phyloP scores from a whole-genome alignment of 179 eudicot genomes.

The Vitellaria paradoxa region DNA sequence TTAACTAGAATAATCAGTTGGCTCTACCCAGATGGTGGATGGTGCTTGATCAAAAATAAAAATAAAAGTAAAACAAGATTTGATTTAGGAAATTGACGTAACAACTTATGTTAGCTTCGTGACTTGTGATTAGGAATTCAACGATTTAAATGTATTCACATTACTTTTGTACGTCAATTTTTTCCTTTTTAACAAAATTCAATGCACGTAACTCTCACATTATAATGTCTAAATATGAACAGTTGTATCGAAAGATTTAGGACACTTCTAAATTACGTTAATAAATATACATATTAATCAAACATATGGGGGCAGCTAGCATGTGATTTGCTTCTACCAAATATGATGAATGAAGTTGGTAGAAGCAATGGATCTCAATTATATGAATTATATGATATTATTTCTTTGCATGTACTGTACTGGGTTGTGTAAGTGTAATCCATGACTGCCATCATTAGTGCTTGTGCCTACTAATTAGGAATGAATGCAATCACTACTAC shows the following conservation, averaged over 20 bases:
- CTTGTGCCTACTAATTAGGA: background rate
- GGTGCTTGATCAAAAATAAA: slow-evolving; percentile 4
- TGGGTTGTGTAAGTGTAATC: background rate
- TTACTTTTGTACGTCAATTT: no score
- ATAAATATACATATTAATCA: no score
- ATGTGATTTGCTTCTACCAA: background rate
- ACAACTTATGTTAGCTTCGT: no score
- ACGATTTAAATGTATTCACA: no score
- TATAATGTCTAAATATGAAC: no score
- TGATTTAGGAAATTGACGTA: no score
- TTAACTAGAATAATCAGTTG: slow-evolving; percentile 7
- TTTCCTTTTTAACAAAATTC: no score
- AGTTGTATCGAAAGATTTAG: no score
- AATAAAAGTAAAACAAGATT: no score
- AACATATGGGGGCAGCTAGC: background rate
- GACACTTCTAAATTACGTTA: no score
- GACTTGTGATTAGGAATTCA: no score
- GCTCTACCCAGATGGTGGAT: background rate
- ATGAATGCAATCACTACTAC: slow-evolving; percentile 9
- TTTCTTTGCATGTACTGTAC: background rate
- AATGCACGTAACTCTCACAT: no score
- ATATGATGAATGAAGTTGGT: background rate
- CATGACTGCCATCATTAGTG: background rate
- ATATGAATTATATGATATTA: slow-evolving; percentile 8
- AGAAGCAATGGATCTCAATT: background rate